A percentile compares a stretch with the other conserved stretches of the same genome.
These are phyloP conservation scores for Xylaria cubensis DNA, from an alignment of 495 filamentous ascomycete genomes.

Conservation along the genomic window DNA sequence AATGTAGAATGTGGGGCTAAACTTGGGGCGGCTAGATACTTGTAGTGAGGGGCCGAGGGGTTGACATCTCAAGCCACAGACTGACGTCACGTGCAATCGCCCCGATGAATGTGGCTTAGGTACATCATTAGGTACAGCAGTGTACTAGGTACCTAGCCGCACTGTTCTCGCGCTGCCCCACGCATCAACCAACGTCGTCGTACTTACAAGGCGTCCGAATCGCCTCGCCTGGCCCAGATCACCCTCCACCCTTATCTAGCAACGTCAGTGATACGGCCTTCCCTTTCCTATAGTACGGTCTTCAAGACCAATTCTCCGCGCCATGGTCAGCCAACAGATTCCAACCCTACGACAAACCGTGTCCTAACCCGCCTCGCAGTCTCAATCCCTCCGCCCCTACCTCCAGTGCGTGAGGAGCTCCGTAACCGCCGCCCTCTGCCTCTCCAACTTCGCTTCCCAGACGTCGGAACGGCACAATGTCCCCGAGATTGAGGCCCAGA, in stretches of 20 bases:
- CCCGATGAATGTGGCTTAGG: neutral
- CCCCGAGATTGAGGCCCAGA: slow-evolving; percentile 92
- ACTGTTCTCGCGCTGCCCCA: slow-evolving; percentile 14
- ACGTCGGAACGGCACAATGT: slow-evolving; percentile 96
- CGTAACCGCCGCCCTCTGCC: slow-evolving; percentile 89
- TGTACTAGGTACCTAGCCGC: neutral
- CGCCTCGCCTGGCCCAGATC: neutral
- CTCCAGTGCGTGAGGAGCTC: slow-evolving; percentile 95
- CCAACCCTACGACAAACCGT: slow-evolving; percentile 23
- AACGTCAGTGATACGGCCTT: slow-evolving; percentile 14
- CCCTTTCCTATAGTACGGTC: neutral
- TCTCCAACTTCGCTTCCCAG: slow-evolving; percentile 98
- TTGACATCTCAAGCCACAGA: slow-evolving; percentile 24
- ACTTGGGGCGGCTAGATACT: slow-evolving; percentile 1
- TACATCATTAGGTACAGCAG: neutral
- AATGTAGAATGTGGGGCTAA: too few species aligned
- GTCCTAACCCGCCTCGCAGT: slow-evolving; percentile 59
- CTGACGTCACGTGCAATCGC: slow-evolving; percentile 24
- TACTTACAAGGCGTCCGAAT: slow-evolving; percentile 12
- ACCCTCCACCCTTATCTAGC: slow-evolving; percentile 4
- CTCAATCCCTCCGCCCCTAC: slow-evolving; percentile 97
- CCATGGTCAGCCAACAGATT: slow-evolving; percentile 33
- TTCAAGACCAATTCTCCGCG: slow-evolving; percentile 18
- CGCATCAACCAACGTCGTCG: slow-evolving; percentile 16
- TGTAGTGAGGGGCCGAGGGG: slow-evolving; percentile 15